Base-by-base conservation (phyloP, 208 protist genomes). In the Angomonas desouzai region DNA sequence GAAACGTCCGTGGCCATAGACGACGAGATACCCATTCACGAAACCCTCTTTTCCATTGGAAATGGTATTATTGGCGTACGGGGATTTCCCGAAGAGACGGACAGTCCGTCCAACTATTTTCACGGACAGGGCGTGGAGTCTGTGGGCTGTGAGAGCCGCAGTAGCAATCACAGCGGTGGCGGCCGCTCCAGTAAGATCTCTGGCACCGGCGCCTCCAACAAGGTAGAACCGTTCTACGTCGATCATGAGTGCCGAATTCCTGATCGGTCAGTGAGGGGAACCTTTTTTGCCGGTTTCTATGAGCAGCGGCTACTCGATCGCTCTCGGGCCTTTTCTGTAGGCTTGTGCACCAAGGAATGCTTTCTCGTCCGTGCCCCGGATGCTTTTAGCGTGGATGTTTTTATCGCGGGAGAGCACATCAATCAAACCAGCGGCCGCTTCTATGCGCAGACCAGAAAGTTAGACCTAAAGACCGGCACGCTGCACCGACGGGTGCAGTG, bases 31-130 rank as follows among this genome's bases (percentile, higher is more conserved):
- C 66, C 74, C 23, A 66, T 91, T 18, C 87, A 87, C 56, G 90
- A 96, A 62, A 78, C 83, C 3, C 72, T 96, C 30, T 96, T 96
- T 49, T 78, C 84, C 43, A 48, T 93, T 18, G 79, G 87, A 34
- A 96, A 96, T 64, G 90, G 90, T 49, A 71, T 85, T 47, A 77
- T 96, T 38, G 76, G 83, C 25, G 72, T 96, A 20, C 85, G 87
- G 13, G 90, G 90, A 20, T 91, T 89, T 61, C 55, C 74, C 11
- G 85, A 96, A 70, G 87, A 92, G 48, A 48, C 34, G 43, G 36
- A n/a, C 25, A 70, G 3, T 20, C 18, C 20, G 3, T 48, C 38
- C 34, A 61, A 61, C 56, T 43, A 48, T 7, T 61, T 47, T 20
- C 28, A 49, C 20, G 57, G 34, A 36, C 3, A 40, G 49, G 9